A percentile compares a stretch with the other conserved stretches of the same genome.
Conservation (phyloP, 106 monocot genomes). For the Posidonia australis region DNA sequence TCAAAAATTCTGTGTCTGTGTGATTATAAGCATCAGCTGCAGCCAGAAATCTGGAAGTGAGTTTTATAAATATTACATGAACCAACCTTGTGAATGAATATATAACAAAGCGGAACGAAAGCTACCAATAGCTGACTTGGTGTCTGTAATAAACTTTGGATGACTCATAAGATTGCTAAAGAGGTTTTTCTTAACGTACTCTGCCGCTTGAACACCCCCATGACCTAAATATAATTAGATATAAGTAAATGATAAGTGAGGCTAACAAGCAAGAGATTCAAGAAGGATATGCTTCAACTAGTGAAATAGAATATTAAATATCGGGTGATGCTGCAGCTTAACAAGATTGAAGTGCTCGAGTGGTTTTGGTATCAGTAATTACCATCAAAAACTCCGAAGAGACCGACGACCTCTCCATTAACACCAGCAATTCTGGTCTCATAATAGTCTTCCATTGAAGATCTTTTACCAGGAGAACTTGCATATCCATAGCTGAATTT, state of each 20-base stretch:
- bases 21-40: constrained; percentile 32
- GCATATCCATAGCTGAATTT: constrained; percentile 35
- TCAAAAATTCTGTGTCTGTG: constrained; percentile 32
- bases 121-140: constrained; percentile 17
- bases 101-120: background rate
- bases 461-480: constrained; percentile 22
- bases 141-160: constrained; percentile 17
- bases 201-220: constrained; percentile 22
- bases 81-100: background rate
- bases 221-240: constrained; percentile 2
- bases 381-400: constrained; percentile 35
- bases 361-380: background rate
- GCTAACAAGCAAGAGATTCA: background rate
- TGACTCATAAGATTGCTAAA: constrained; percentile 21
- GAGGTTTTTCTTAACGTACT: constrained; percentile 18
- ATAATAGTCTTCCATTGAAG: constrained; percentile 29
- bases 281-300: background rate
- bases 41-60: background rate
- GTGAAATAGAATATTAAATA: no score
- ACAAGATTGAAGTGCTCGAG: background rate
- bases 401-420: constrained; percentile 20
- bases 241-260: background rate
- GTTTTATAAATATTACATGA: background rate
- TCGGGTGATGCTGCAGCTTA: no score
- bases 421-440: constrained; percentile 28